Conservation (phyloP, 2,329 filamentous ascomycete genomes). For the Exophiala sp. region DNA sequence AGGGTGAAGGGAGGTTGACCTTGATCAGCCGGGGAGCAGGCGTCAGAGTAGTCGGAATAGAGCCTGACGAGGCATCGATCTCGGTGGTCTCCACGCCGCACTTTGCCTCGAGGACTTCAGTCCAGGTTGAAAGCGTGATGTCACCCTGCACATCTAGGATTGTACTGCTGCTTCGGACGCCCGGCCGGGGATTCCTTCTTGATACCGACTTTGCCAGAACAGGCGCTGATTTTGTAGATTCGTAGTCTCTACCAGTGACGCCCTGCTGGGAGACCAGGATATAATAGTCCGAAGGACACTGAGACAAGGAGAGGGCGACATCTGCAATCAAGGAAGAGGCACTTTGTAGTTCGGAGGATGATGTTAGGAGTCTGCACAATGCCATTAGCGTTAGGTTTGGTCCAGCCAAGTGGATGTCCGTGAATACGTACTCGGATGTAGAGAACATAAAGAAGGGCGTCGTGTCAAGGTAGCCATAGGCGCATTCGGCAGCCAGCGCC, state of each 20-base stretch:
- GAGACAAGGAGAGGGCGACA: constrained; percentile 47
- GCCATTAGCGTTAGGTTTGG: constrained; percentile 6
- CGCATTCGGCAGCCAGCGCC: constrained; percentile 23
- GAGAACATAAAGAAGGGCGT: constrained; percentile 88
- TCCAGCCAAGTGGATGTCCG: constrained; percentile 2
- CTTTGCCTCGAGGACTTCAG: constrained; percentile 39
- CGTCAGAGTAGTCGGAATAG: constrained; percentile 25
- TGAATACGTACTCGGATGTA: constrained; percentile 63
- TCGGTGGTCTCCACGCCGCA: constrained; percentile 44
- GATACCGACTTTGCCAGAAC: constrained; percentile 33
- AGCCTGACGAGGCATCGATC: constrained; percentile 38
- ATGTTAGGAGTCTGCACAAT: constrained; percentile 32
- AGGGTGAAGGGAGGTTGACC: constrained; percentile 41
- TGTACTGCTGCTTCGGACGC: constrained; percentile 47
- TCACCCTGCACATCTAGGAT: constrained; percentile 50
- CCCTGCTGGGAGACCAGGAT: constrained; percentile 72
- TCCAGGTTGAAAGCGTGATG: constrained; percentile 42
- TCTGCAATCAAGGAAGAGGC: constrained; percentile 40
- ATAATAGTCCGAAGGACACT: constrained; percentile 70
- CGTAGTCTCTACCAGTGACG: constrained; percentile 64
- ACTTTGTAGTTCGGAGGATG: constrained; percentile 41
- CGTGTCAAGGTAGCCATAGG: constrained; percentile 51
- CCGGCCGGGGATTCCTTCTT: not conserved
- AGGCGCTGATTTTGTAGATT: constrained; percentile 46
- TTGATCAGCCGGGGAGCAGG: constrained; percentile 36